These are phyloP conservation scores for Mucor saturninus DNA, from an alignment of 371 early-diverging fungal genomes.

Conservation along the genomic window DNA sequence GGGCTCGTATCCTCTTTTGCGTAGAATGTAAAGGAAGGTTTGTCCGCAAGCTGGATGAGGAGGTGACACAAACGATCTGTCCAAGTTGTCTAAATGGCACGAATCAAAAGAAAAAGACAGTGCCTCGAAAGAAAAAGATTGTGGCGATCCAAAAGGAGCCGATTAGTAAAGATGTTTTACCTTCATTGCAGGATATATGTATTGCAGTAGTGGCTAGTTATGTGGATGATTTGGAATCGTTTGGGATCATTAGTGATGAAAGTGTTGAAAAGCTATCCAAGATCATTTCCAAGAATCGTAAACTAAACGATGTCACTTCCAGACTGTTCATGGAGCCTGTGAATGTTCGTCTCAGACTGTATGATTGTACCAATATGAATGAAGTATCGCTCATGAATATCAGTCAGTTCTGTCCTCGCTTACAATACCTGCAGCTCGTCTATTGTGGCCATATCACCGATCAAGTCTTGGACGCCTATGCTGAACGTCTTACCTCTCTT, in stretches of 20 bases:
- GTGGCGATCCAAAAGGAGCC: slow-evolving; percentile 31
- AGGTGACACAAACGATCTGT: slow-evolving; percentile 43
- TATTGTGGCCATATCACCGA: slow-evolving; percentile 83
- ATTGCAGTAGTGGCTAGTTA: slow-evolving; percentile 73
- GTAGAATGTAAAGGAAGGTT: slow-evolving; percentile 63
- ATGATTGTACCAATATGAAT: slow-evolving; percentile 81
- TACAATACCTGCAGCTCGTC: slow-evolving; percentile 64
- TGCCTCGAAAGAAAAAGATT: slow-evolving; percentile 24
- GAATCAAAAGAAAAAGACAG: slow-evolving; percentile 29
- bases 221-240: slow-evolving; percentile 80
- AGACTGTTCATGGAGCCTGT: slow-evolving; percentile 75
- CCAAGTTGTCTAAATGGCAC: slow-evolving; percentile 50
- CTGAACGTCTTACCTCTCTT: slow-evolving; percentile 52
- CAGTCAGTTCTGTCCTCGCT: slow-evolving; percentile 65
- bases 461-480: slow-evolving; percentile 52
- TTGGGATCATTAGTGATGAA: slow-evolving; percentile 77
- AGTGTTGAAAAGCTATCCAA: slow-evolving; percentile 76
- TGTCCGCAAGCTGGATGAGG: slow-evolving; percentile 40
- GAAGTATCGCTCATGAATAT: slow-evolving; percentile 61
- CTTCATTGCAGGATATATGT: slow-evolving; percentile 68
- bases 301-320: slow-evolving; percentile 66
- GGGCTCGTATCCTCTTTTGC: slow-evolving; percentile 65
- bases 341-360: slow-evolving; percentile 62
- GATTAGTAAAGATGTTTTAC: slow-evolving; percentile 26
- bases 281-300: slow-evolving; percentile 80